Conservation (phyloP, 805 yeast genomes). For the Kuraishia hungarica region DNA sequence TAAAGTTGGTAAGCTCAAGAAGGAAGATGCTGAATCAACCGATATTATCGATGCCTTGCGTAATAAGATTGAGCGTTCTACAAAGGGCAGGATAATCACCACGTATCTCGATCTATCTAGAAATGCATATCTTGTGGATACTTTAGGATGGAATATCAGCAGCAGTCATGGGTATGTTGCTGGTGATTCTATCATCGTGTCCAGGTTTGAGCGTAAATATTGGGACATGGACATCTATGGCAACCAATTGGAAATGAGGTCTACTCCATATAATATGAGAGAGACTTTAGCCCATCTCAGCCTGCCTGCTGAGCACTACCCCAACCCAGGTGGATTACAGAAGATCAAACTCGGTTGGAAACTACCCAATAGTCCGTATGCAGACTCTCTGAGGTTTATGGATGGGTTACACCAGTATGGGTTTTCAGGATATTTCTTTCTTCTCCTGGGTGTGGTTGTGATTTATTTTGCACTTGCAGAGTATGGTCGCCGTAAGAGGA, state of each 20-base stretch:
- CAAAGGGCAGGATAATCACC: conserved; percentile 29
- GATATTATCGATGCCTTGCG: conserved; percentile 41
- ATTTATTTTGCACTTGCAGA: background rate
- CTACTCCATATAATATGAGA: conserved; percentile 19
- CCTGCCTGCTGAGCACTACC: conserved; percentile 18
- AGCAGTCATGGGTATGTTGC: conserved; percentile 21
- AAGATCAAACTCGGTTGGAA: conserved; percentile 4
- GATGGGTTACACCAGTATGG: conserved; percentile 37
- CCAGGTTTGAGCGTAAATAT: conserved; percentile 24
- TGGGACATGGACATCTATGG: conserved; percentile 29
- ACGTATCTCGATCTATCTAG: conserved; percentile 43
- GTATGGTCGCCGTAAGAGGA: background rate
- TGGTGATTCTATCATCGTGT: conserved; percentile 53
- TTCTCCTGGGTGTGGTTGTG: conserved; percentile 6
- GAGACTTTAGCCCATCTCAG: conserved; percentile 29
- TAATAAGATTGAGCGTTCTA: conserved; percentile 36
- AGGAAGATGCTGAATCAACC: conserved; percentile 30
- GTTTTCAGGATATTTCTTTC: conserved; percentile 29
- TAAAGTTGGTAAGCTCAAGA: conserved; percentile 33
- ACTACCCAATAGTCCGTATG: conserved; percentile 29
- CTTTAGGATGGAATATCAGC: conserved; percentile 27
- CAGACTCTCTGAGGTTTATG: conserved; percentile 27
- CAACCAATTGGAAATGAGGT: conserved; percentile 17
- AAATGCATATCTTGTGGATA: conserved; percentile 19
- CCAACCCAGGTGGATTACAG: conserved; percentile 3